These are phyloP conservation scores for Pezicula rhizophila DNA, from an alignment of 2,329 filamentous ascomycete genomes.

Conservation along the genomic window DNA sequence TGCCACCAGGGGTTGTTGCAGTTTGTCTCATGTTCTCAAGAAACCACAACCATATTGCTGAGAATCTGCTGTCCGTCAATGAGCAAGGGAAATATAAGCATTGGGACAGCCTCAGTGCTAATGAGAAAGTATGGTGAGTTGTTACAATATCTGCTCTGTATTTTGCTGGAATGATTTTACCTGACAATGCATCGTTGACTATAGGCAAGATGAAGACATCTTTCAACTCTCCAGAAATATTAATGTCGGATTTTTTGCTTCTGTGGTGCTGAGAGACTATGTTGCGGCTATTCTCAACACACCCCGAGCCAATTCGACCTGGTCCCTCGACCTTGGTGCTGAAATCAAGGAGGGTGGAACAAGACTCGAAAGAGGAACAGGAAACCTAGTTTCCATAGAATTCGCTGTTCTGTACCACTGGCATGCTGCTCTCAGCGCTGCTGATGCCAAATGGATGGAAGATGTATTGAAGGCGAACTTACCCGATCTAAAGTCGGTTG, in stretches of 20 bases:
- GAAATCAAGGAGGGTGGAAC: slow-evolving; percentile 36
- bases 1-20: slow-evolving; percentile 39
- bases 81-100: slow-evolving; percentile 36
- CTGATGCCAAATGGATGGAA: slow-evolving; percentile 41
- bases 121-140: slow-evolving; percentile 32
- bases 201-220: slow-evolving; percentile 41
- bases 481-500: slow-evolving; percentile 34
- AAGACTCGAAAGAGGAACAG: slow-evolving; percentile 35
- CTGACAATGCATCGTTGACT: not conserved
- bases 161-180: slow-evolving; percentile 8
- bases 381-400: slow-evolving; percentile 39
- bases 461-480: slow-evolving; percentile 27
- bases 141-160: not conserved
- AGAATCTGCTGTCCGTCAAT: slow-evolving; percentile 34
- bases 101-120: slow-evolving; percentile 32
- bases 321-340: slow-evolving; percentile 37
- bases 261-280: slow-evolving; percentile 39
- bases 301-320: slow-evolving; percentile 36
- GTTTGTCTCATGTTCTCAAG: slow-evolving; percentile 37
- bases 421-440: slow-evolving; percentile 38
- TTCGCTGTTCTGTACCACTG: slow-evolving; percentile 42
- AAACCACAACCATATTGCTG: slow-evolving; percentile 38
- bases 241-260: slow-evolving; percentile 40
- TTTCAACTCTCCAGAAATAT: slow-evolving; percentile 41
- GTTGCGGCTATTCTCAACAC: slow-evolving; percentile 38